Evolutionary conservation across 2,329 filamentous ascomycete genomes (phyloP), one percentile per base, ranked within the genome.

Genomic region (Aspergillus arachidicola): DNA sequence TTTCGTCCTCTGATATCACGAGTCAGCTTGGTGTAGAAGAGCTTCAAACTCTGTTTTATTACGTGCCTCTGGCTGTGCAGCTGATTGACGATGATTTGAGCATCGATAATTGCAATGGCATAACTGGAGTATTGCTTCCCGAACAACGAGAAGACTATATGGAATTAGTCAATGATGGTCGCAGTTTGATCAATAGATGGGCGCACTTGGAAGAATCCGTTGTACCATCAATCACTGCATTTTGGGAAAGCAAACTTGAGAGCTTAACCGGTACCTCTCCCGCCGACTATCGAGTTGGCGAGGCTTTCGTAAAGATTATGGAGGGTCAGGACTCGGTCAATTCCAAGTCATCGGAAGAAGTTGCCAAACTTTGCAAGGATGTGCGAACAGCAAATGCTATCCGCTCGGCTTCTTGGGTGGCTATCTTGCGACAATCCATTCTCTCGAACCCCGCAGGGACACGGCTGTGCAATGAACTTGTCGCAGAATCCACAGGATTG

Each of bases 21-120:
- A 68, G 73, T 16, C 66, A 69, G 38, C 57, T 80, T 9, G 68
- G 75, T 45, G 55, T 75, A 50, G 73, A 76, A 48, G 66, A 75
- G 57, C 70, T 74, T 28, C 73, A 78, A 60, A 71, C 77, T n/a
- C 63, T 86, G 3, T 79, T 86, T 43, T 79, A 78, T 30, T 83
- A 84, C 63, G 75, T 89, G 7, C 80, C 83, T 19, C 71, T 88
- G n/a, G 83, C 82, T 2, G 71, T 85, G 2, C 82, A 87, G 65
- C 73, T 90, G 26, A 82, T 86, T 19, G 84, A 87, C 60, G 87
- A 90, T 64, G 87, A 89, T 62, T 70, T 88, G 21, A 85, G 83
- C 54, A 80, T 89, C 57, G 79, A 83, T 19, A 82, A 81, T 5
- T 82, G 83, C 10, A 87, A 87, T 66, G 78, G 81, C 9, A 79